Percentiles rank a stretch among this genome's conserved stretches.
These are phyloP conservation scores for Ascobolus immersus DNA, from an alignment of 495 filamentous ascomycete species.

Conservation along the genomic window DNA sequence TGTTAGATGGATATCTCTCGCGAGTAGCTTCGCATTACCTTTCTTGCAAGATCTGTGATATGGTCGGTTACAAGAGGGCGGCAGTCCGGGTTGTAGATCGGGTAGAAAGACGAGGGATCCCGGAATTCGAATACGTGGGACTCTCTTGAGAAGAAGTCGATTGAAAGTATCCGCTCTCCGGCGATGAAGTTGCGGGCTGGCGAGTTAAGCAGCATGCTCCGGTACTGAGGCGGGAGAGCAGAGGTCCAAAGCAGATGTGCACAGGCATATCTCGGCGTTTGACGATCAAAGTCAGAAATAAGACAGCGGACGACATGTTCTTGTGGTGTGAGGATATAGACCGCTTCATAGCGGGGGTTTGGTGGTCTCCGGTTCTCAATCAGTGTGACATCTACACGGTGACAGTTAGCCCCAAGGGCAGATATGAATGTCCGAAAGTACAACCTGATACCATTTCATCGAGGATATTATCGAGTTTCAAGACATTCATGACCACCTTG, in stretches of 20 bases:
- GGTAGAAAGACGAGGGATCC: slow-evolving; percentile 83
- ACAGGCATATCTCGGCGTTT: slow-evolving; percentile 36
- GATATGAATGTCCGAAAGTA: not conserved
- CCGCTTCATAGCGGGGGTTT: slow-evolving; percentile 73
- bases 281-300: slow-evolving; percentile 66
- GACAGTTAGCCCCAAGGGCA: slow-evolving; percentile 3
- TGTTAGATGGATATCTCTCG: slow-evolving; percentile 12
- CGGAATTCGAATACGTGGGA: slow-evolving; percentile 74
- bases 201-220: slow-evolving; percentile 14
- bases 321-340: slow-evolving; percentile 69
- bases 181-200: slow-evolving; percentile 46
- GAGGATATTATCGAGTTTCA: slow-evolving; percentile 85
- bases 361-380: slow-evolving; percentile 59
- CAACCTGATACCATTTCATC: slow-evolving; percentile 80
- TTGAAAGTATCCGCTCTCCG: slow-evolving; percentile 43
- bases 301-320: slow-evolving; percentile 78
- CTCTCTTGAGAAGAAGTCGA: slow-evolving; percentile 76
- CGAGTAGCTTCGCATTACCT: not conserved
- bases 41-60: slow-evolving; percentile 51
- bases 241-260: slow-evolving; percentile 65
- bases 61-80: slow-evolving; percentile 58
- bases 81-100: slow-evolving; percentile 74
- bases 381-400: slow-evolving; percentile 49
- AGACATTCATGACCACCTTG: slow-evolving; percentile 60
- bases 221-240: slow-evolving; percentile 5